Conservation (phyloP, 192 early-diverging fungal genomes). For the Umbelopsis isabellina region DNA sequence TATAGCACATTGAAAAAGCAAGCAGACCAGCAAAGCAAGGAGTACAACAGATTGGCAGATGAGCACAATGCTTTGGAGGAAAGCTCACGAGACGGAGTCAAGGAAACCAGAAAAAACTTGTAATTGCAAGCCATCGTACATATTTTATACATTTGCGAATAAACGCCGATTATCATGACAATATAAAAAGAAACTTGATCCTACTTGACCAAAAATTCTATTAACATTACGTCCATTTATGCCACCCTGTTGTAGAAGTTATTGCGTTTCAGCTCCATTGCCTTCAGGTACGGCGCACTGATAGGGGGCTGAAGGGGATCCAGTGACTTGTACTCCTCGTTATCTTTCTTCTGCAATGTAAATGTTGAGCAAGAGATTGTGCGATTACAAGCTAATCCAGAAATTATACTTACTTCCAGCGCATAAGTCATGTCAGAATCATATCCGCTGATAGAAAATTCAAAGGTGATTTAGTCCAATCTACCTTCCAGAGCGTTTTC, state of each 20-base stretch:
- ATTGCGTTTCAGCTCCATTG: slow-evolving; percentile 73
- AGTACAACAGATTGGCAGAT: slow-evolving; percentile 34
- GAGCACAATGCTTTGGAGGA: slow-evolving; percentile 27
- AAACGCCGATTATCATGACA: no score
- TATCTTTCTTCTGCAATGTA: slow-evolving; percentile 31
- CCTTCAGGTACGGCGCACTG: slow-evolving; percentile 86
- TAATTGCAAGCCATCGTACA: slow-evolving; percentile 18
- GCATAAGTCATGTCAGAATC: slow-evolving; percentile 90
- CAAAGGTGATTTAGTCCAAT: neutral
- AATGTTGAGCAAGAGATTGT: neutral
- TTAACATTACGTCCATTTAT: neutral
- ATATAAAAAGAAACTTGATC: no score
- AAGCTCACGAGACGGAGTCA: neutral
- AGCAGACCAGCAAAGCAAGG: slow-evolving; percentile 22
- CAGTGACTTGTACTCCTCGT: slow-evolving; percentile 48
- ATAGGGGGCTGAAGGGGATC: slow-evolving; percentile 87
- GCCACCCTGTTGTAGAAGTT: slow-evolving; percentile 69
- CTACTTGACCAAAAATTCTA: no score
- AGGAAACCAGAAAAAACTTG: slow-evolving; percentile 39
- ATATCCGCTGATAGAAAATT: slow-evolving; percentile 58
- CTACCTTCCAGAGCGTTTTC: neutral
- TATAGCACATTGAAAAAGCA: slow-evolving; percentile 37
- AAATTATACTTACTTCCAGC: slow-evolving; percentile 50
- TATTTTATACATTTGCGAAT: slow-evolving; percentile 13
- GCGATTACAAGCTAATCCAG: neutral